Evolutionary conservation across 2,329 filamentous ascomycete genomes (phyloP).

Genomic region (Botrytis byssoidea): DNA sequence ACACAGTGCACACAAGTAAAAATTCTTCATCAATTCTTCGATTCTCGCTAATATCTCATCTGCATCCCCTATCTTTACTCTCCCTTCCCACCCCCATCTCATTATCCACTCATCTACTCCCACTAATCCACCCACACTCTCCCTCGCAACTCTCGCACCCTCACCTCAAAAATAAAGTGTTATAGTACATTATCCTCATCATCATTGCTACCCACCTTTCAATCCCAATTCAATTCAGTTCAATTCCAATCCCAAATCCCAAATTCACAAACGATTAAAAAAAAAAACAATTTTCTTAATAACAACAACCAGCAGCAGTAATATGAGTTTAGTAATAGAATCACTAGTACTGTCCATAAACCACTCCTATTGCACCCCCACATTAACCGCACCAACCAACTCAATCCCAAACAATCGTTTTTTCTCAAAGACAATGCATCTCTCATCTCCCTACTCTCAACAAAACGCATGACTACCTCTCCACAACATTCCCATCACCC

Average conservation of each 20-base stretch:
- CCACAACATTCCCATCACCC: neutral
- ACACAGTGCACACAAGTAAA: neutral
- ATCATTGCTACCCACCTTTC: neutral
- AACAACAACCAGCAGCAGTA: neutral
- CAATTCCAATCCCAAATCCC: neutral
- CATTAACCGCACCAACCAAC: neutral
- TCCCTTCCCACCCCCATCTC: neutral
- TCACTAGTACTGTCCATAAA: neutral
- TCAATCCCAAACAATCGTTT: neutral
- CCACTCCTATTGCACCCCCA: neutral
- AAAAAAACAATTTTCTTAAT: neutral
- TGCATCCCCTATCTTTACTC: neutral
- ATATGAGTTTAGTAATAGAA: neutral
- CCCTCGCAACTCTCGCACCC: too few species aligned
- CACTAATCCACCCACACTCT: neutral
- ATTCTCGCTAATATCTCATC: neutral
- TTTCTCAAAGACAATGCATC: neutral
- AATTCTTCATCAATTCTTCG: neutral
- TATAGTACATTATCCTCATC: slow-evolving; percentile 9
- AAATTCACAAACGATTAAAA: neutral
- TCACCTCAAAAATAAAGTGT: neutral
- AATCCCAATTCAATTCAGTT: neutral
- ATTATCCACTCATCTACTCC: too few species aligned
- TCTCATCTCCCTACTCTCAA: neutral
- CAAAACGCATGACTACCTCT: neutral